Evolutionary conservation across 768 basidiomycete genomes (phyloP), one percentile per base, ranked within the genome.

Genomic region (Trichaptum fuscoviolaceum): DNA sequence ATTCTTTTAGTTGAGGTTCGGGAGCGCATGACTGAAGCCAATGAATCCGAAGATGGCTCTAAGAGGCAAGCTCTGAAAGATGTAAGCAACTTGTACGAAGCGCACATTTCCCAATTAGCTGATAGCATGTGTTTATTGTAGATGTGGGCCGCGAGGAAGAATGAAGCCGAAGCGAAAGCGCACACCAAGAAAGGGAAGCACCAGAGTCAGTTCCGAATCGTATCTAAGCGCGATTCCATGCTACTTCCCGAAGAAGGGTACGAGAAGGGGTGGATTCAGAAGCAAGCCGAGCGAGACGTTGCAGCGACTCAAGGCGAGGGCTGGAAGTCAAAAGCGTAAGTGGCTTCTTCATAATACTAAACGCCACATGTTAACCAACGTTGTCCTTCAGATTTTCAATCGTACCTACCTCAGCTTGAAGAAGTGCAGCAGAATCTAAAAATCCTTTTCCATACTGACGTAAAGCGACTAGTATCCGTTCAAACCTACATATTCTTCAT

Each of bases 21-120:
- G 25, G 75, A 75, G 63, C 69, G 71, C 57, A 72, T 78, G 69
- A 73, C 78, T 27, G 76, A 80, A 34, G 82, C 80, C 64, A 76
- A 77, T 70, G 58, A 66, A 18, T 64, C 67, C 25, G 77, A 78
- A 30, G 71, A 71, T 24, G 66, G 66, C n/a, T 66, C 68, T 42
- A 73, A 73, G 66, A 66, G 73, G 52, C 69, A 77, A 30, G 71
- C 67, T n/a, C 63, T 78, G 64, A 73, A 74, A 71, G 64, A 72
- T 25, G 27, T 62, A 27, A 24, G 42, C 30, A 24, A 18, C 67
- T 63, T 27, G 2, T 30, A 3, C 67, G 5, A 4, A 12, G 20
- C 15, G 12, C 15, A 20, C 15, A 52, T 52, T 12, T 52, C 15
- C 42, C 20, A 12, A 52, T 52, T 20, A 12, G 20, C 10, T 52